Conservation (phyloP, 2,329 filamentous ascomycete species). For the Colletotrichum spinosum region DNA sequence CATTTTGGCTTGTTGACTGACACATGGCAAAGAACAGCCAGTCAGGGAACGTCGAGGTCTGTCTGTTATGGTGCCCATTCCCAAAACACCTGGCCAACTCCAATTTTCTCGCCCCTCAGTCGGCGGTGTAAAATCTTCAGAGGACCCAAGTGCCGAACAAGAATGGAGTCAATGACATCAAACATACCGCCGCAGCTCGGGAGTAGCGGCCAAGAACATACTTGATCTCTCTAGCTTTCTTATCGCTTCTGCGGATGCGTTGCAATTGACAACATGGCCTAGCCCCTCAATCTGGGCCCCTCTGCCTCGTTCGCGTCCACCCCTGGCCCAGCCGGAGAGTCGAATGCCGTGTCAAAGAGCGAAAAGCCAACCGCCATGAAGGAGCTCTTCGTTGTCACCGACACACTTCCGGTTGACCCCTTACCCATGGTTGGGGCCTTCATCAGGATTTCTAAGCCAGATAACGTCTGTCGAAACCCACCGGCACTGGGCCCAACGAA, state of each 20-base stretch:
- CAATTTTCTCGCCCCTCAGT: constrained; percentile 4
- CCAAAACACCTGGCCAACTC: constrained; percentile 16
- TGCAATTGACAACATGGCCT: background rate
- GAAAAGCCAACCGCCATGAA: constrained; percentile 3
- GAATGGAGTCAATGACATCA: constrained; percentile 37
- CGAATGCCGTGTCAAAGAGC: constrained; percentile 20
- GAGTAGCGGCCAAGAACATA: constrained; percentile 15
- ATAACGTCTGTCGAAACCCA: constrained; percentile 14
- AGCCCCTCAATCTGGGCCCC: background rate
- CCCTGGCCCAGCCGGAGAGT: constrained; percentile 1
- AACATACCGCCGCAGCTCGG: constrained; percentile 19
- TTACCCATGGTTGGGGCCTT: background rate
- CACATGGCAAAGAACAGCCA: constrained; percentile 1
- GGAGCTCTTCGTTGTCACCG: background rate
- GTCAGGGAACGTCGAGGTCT: too few species aligned
- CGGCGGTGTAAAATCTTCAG: constrained; percentile 24
- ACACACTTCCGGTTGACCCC: constrained; percentile 5
- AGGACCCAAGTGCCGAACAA: constrained; percentile 25
- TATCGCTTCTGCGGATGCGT: background rate
- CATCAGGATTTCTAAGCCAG: constrained; percentile 32
- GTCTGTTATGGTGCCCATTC: background rate
- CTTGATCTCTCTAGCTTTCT: constrained; percentile 2
- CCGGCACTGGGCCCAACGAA: constrained; percentile 16
- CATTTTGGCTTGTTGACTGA: background rate
- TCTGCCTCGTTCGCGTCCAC: constrained; percentile 4